These are phyloP conservation scores for Pisolithus tinctorius DNA, from an alignment of 768 basidiomycete genomes.

Conservation along the genomic window DNA sequence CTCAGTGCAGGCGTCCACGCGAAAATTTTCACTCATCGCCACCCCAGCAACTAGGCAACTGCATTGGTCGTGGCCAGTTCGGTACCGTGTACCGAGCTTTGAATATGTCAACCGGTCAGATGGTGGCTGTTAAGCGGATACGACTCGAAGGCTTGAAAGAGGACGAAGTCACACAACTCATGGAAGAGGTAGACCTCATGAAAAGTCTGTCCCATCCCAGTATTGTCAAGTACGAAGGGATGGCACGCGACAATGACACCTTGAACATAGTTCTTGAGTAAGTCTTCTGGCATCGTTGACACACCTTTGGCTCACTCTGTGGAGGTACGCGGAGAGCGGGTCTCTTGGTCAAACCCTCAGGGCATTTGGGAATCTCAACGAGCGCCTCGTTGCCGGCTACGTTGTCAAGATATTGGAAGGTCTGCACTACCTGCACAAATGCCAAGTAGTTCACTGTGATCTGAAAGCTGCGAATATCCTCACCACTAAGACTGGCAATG, in stretches of 20 bases:
- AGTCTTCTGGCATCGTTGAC: constrained; percentile 26
- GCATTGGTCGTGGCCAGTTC: constrained; percentile 95
- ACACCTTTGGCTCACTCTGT: constrained; percentile 12
- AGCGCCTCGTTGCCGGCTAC: constrained; percentile 85
- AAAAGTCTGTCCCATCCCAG: constrained; percentile 89
- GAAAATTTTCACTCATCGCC: constrained; percentile 6
- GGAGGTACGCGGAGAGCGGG: constrained; percentile 92
- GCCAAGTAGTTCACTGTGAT: constrained; percentile 94
- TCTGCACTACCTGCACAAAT: constrained; percentile 83
- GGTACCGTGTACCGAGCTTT: constrained; percentile 93
- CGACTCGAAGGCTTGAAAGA: constrained; percentile 85
- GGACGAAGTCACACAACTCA: constrained; percentile 82
- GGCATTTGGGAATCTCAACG: constrained; percentile 91
- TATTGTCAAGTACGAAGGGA: constrained; percentile 97
- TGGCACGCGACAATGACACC: constrained; percentile 82
- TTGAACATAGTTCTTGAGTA: constrained; percentile 93
- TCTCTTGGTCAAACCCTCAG: constrained; percentile 90
- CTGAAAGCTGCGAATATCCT: constrained; percentile 98
- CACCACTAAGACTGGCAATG: constrained; percentile 96
- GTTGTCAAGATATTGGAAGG: constrained; percentile 97
- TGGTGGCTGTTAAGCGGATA: constrained; percentile 99
- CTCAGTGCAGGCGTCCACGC: constrained; percentile 11
- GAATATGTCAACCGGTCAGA: constrained; percentile 90
- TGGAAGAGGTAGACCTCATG: constrained; percentile 91
- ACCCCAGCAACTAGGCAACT: constrained; percentile 90